Percentiles rank a stretch among this genome's conserved stretches.
These are phyloP conservation scores for Cercospora brassicicola DNA, from an alignment of 2,329 filamentous ascomycete genomes.

Conservation along the genomic window DNA sequence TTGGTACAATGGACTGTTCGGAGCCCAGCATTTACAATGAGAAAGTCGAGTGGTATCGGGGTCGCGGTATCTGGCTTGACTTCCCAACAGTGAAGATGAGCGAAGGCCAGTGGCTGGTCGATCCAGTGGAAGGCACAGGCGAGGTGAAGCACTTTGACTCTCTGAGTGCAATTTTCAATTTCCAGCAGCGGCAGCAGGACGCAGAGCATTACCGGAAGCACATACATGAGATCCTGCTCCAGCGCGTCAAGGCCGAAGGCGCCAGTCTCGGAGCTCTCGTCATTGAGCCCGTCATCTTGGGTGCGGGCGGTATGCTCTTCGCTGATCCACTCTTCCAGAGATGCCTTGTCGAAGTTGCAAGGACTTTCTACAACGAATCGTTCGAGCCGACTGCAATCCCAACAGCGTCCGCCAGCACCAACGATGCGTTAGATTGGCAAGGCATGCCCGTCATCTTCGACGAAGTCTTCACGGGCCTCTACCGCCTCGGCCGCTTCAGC, in stretches of 20 bases:
- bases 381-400: neutral
- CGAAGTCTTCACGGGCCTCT: conserved; percentile 84
- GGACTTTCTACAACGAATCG: conserved; percentile 39
- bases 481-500: conserved; percentile 72
- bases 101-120: conserved; percentile 65
- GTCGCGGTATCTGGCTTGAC: conserved; percentile 76
- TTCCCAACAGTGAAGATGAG: conserved; percentile 70
- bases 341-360: conserved; percentile 66
- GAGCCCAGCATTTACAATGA: conserved; percentile 77
- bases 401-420: neutral
- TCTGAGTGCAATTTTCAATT: conserved; percentile 61
- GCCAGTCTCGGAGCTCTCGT: conserved; percentile 73
- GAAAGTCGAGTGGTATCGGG: conserved; percentile 82
- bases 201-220: conserved; percentile 34
- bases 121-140: conserved; percentile 50
- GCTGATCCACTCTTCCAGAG: conserved; percentile 82
- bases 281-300: conserved; percentile 76
- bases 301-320: conserved; percentile 80
- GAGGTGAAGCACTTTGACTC: conserved; percentile 47
- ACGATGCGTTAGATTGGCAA: conserved; percentile 55
- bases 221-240: conserved; percentile 49
- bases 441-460: conserved; percentile 80
- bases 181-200: conserved; percentile 40
- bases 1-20: conserved; percentile 82
- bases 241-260: conserved; percentile 55